phyloP scores from a whole-genome alignment of 2,329 filamentous ascomycete species.

The Colletotrichum sp. region DNA sequence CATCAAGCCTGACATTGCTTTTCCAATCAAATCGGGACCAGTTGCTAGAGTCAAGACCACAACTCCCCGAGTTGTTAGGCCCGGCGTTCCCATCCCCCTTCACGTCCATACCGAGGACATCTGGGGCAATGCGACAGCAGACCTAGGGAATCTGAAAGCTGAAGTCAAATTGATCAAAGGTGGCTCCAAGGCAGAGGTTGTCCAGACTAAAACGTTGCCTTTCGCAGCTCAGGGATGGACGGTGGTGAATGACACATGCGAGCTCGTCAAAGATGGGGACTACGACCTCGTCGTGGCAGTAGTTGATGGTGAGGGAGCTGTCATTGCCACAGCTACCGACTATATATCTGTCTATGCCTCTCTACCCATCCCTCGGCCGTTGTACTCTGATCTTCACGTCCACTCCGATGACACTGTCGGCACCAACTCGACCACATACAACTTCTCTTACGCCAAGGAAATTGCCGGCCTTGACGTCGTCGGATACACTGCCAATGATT shows the following conservation, averaged over 20 bases:
- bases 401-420: slow-evolving; percentile 43
- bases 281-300: neutral
- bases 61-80: slow-evolving; percentile 25
- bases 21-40: slow-evolving; percentile 27
- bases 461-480: slow-evolving; percentile 40
- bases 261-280: neutral
- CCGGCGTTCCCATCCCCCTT: slow-evolving; percentile 25
- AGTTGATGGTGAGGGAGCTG: neutral
- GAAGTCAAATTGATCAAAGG: neutral
- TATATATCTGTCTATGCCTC: slow-evolving; percentile 23
- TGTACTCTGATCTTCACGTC: slow-evolving; percentile 40
- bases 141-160: slow-evolving; percentile 11
- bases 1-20: slow-evolving; percentile 35
- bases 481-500: slow-evolving; percentile 43
- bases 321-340: neutral
- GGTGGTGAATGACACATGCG: neutral
- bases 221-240: slow-evolving; percentile 12
- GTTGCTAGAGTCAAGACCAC: slow-evolving; percentile 24
- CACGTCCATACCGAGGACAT: slow-evolving; percentile 28
- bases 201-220: neutral
- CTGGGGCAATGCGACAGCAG: slow-evolving; percentile 31
- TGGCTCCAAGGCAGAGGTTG: neutral
- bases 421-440: slow-evolving; percentile 38
- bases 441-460: slow-evolving; percentile 39
- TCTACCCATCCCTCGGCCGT: slow-evolving; percentile 25